Evolutionary conservation across 148 eudicot species (phyloP), one percentile per base, ranked within the genome.

Genomic region (Fagopyrum tataricum): DNA sequence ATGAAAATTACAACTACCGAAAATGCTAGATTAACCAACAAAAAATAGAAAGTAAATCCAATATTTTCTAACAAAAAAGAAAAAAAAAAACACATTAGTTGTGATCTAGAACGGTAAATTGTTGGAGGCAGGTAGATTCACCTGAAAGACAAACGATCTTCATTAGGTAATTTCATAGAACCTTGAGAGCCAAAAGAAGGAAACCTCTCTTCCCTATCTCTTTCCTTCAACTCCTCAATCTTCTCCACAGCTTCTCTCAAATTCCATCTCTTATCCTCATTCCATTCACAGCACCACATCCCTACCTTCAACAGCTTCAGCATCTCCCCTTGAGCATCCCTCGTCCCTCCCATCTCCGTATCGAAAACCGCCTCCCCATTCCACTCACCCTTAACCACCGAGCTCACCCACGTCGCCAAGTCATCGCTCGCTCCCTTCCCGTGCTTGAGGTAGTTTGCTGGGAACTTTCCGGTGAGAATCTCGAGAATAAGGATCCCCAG

Each of bases 401-500:
- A 88, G 72, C 86, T 79, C 14, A 91, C 95, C 98, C 98, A 93
- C 3, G 87, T 78, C 1, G 84, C 92, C 62, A 91, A 67, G 53
- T 91, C 96, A 0, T 83, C 82, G 21, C 84, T 84, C 6, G 81
- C 87, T 0, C 89, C 89, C 24, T 79, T 83, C 49, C 94, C 96
- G 21, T 80, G 87, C 44, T 86, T 85, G 42, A 93, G 73, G 46
- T 88, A 93, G 64, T 90, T 90, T 0, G 92, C 85, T 0, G 98
- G 98, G 43, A 93, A 93, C 44, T 83, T 88, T 0, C 98, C 98
- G 0, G 98, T 93, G 15, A 93, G 73, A 20, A 82, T 56, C 70
- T 93, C 98, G 0, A 93, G 88, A 7, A 91, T 91, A 4, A 93
- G 82, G 43, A 93, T 91, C 2, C 98, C 98, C 0, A 93, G 89